Base-by-base conservation (phyloP, 441 rosid genomes). In the Iberis amara region DNA sequence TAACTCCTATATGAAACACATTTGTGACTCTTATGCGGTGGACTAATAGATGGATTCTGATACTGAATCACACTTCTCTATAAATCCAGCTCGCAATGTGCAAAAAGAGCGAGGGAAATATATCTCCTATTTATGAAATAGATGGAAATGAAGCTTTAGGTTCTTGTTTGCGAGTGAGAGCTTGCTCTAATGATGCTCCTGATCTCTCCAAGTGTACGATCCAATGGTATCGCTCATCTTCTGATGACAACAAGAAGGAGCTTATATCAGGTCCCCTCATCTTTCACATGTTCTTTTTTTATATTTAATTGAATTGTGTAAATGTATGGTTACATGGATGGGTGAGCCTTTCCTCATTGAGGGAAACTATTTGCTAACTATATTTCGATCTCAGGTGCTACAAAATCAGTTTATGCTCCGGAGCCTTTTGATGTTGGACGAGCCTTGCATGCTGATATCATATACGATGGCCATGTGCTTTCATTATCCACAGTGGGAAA, bases 341-440 rank as follows among this genome's bases (percentile, higher is more conserved):
- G 37, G 21, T 11, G 33, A 39, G 35, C 4, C 8, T 18, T 31
- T 43, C 13, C 10, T 32, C 32, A 24, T 24, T 2, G 27, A 8
- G 8, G n/a, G 50, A n/a, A 42, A 3, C 6, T 32, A 38, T 35
- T 57, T 40, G 11, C 50, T 48, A 12, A 47, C 57, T 52, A 18
- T 55, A n/a, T 60, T 21, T 52, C 12, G 28, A 24, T 69, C 42
- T 18, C 77, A 92, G 99, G 97, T 63, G 96, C 97, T 39, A 86
- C 84, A 13, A 92, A 86, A 79, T 64, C 84, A 39, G 75, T 78
- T 57, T 92, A 92, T 64, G 97, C 99, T 56, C 94, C 94, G 0
- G 99, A 92, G 82, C 96, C 99, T 65, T 78, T 72, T 52, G 97
- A 92, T 51, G 99, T 89, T 56, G 94, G 96, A 11, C 72, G 77